Conservation (phyloP, 2,329 filamentous ascomycete species). For the Pseudogymnoascus sp. region DNA sequence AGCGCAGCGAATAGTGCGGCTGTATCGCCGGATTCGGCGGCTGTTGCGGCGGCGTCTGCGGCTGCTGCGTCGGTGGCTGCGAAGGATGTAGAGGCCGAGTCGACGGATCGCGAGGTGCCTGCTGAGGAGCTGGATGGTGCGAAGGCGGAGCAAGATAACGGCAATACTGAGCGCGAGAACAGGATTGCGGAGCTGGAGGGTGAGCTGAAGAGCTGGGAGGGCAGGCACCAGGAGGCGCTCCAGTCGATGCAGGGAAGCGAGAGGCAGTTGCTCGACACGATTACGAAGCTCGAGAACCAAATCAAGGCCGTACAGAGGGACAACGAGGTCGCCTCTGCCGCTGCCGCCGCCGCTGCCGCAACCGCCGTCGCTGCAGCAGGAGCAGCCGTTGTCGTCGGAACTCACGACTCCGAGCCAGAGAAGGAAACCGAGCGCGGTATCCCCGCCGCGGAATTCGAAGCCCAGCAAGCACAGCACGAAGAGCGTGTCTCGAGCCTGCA, state of each 20-base stretch:
- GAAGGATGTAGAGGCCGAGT: constrained; percentile 16
- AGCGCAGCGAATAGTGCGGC: constrained; percentile 13
- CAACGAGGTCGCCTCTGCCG: constrained; percentile 25
- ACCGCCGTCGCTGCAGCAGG: constrained; percentile 33
- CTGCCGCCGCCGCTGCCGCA: constrained; percentile 18
- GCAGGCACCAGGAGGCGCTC: constrained; percentile 64
- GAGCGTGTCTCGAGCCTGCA: constrained; percentile 32
- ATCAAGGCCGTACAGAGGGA: constrained; percentile 46
- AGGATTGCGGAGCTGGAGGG: constrained; percentile 54
- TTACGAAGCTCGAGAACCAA: constrained; percentile 62
- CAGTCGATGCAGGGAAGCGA: constrained; percentile 66
- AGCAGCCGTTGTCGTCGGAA: constrained; percentile 35
- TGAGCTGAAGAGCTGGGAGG: constrained; percentile 68
- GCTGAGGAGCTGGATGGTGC: constrained; percentile 18
- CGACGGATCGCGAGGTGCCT: constrained; percentile 15
- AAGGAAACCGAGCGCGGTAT: constrained; percentile 73
- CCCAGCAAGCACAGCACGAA: constrained; percentile 64
- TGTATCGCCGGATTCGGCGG: constrained; percentile 14
- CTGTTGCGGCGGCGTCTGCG: constrained; percentile 23
- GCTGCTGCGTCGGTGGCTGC: constrained; percentile 12
- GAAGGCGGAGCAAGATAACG: constrained; percentile 25
- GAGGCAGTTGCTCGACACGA: constrained; percentile 60
- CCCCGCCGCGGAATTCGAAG: constrained; percentile 59
- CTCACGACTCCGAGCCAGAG: constrained; percentile 46
- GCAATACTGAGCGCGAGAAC: constrained; percentile 28